A percentile compares a stretch with the other conserved stretches of the same genome.
phyloP scores from a whole-genome alignment of 176 grass and related monocot species.

The Leersia perrieri region DNA sequence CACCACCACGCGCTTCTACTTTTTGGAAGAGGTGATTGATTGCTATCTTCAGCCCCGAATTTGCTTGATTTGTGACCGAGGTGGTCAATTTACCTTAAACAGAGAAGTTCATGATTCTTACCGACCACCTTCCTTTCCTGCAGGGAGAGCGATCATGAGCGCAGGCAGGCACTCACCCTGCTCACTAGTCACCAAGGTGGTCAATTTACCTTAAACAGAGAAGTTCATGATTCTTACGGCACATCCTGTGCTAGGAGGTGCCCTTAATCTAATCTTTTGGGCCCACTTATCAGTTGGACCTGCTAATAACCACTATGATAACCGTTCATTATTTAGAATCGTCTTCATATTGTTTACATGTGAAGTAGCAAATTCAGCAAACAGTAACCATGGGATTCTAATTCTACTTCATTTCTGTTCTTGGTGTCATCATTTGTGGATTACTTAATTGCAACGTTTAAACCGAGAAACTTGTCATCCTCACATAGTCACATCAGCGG shows the following conservation, averaged over 20 bases:
- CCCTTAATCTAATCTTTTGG: too few species aligned
- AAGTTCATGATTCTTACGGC: background rate
- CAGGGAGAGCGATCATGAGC: slow-evolving; percentile 36
- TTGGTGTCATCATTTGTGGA: background rate
- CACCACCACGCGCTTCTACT: slow-evolving; percentile 65
- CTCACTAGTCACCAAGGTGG: slow-evolving; percentile 42
- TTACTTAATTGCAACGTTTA: background rate
- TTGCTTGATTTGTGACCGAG: background rate
- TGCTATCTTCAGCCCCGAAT: background rate
- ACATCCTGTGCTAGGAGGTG: too few species aligned
- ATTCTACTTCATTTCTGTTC: background rate
- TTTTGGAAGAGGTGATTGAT: slow-evolving; percentile 63
- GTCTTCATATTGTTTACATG: too few species aligned
- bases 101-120: too few species aligned
- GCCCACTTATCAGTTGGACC: too few species aligned
- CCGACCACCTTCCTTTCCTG: slow-evolving; percentile 56
- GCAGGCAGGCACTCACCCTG: slow-evolving; percentile 55
- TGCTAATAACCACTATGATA: too few species aligned
- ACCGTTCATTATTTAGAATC: too few species aligned
- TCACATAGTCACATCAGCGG: slow-evolving; percentile 17
- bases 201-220: background rate
- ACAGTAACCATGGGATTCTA: slow-evolving; percentile 10
- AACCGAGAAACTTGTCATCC: slow-evolving; percentile 8
- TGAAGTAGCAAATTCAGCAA: background rate
- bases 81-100: background rate